These are phyloP conservation scores for Simplicillium aogashimaense DNA, from an alignment of 2,329 filamentous ascomycete genomes.

Conservation along the genomic window DNA sequence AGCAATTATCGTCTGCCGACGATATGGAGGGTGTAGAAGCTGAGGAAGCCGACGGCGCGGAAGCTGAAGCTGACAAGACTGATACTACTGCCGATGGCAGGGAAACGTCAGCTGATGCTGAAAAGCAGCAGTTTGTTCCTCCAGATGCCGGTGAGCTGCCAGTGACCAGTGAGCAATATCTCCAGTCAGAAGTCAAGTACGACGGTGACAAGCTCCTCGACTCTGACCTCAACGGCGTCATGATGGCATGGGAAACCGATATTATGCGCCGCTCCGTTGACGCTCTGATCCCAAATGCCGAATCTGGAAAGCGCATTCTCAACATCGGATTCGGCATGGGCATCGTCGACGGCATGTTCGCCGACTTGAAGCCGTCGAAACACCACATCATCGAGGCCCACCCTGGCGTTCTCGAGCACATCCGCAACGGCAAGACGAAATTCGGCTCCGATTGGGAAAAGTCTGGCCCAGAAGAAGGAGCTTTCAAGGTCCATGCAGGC, in stretches of 20 bases:
- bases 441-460: conserved; percentile 48
- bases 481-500: conserved; percentile 61
- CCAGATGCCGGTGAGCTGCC: conserved; percentile 28
- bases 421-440: conserved; percentile 36
- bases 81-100: too few relatives aligned
- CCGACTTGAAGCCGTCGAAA: conserved; percentile 51
- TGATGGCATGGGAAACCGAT: conserved; percentile 87
- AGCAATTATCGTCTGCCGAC: conserved; percentile 53
- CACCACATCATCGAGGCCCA: conserved; percentile 88
- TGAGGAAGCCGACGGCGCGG: conserved; percentile 20
- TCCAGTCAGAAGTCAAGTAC: conserved; percentile 57
- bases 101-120: neutral
- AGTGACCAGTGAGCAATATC: conserved; percentile 58
- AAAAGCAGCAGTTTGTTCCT: conserved; percentile 15
- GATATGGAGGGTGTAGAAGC: conserved; percentile 35
- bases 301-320: conserved; percentile 55
- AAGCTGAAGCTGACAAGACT: conserved; percentile 14
- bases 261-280: conserved; percentile 76
- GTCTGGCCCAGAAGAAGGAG: conserved; percentile 48
- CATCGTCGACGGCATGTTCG: conserved; percentile 72
- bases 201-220: conserved; percentile 61
- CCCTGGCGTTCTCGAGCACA: conserved; percentile 60
- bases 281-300: conserved; percentile 41
- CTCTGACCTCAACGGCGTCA: conserved; percentile 69
- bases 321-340: conserved; percentile 91